Percentiles rank a stretch among this genome's conserved stretches.
Conservation (phyloP, 2,329 filamentous ascomycete species). For the Mycosphaerelloides madeirae region DNA sequence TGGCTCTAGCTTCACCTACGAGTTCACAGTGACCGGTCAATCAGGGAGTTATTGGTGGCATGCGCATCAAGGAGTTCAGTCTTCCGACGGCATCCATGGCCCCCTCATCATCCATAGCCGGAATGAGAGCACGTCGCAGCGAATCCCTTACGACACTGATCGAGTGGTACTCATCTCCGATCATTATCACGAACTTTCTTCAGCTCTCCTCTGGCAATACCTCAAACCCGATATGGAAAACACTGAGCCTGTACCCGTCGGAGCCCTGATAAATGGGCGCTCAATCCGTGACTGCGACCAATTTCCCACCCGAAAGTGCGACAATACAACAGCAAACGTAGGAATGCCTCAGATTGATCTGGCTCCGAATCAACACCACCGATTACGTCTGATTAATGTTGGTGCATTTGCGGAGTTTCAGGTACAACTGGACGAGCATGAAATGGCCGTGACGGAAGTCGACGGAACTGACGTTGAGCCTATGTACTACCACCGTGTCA, state of each 20-base stretch:
- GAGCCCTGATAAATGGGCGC: conserved; percentile 41
- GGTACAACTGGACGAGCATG: conserved; percentile 61
- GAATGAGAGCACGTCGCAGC: conserved; percentile 42
- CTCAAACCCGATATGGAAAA: conserved; percentile 46
- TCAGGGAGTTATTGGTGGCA: conserved; percentile 57
- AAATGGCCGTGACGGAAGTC: conserved; percentile 59
- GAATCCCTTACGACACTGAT: conserved; percentile 47
- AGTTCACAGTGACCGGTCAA: conserved; percentile 50
- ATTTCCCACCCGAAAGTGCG: conserved; percentile 35
- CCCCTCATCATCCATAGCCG: conserved; percentile 55
- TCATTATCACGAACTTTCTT: conserved; percentile 58
- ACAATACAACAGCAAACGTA: conserved; percentile 28
- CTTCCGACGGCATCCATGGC: conserved; percentile 58
- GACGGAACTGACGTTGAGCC: conserved; percentile 61
- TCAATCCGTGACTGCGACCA: conserved; percentile 36
- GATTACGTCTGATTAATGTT: conserved; percentile 59
- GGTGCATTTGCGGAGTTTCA: conserved; percentile 64
- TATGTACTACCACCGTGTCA: conserved; percentile 51
- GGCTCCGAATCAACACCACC: conserved; percentile 47
- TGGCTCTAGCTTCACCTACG: conserved; percentile 44
- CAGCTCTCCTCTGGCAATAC: conserved; percentile 49
- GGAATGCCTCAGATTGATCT: conserved; percentile 33
- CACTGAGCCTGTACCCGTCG: conserved; percentile 53
- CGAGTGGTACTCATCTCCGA: conserved; percentile 62
- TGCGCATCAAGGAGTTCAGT: conserved; percentile 55